A percentile compares a stretch with the other conserved stretches of the same genome.
phyloP scores from a whole-genome alignment of 1,284 basidiomycete species.

The Sporisorium graminicola region DNA sequence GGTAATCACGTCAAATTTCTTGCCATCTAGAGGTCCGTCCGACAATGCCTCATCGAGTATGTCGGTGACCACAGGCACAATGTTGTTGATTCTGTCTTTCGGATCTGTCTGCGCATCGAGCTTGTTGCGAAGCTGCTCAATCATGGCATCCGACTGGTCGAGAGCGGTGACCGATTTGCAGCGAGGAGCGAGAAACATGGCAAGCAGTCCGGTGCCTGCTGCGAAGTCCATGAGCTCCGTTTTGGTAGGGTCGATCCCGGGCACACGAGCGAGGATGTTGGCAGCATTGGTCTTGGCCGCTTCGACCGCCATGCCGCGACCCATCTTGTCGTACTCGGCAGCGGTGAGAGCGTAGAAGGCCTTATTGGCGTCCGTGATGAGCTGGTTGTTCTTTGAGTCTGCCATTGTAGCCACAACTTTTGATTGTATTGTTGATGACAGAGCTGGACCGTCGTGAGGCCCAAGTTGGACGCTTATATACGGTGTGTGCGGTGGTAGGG shows the following conservation, averaged over 20 bases:
- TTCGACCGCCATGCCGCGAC: slow-evolving; percentile 33
- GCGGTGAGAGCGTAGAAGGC: slow-evolving; percentile 49
- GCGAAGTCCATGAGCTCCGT: slow-evolving; percentile 47
- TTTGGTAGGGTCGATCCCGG: slow-evolving; percentile 10
- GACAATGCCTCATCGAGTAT: slow-evolving; percentile 9
- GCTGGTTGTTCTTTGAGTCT: slow-evolving; percentile 10
- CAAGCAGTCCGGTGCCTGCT: slow-evolving; percentile 43
- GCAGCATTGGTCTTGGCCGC: slow-evolving; percentile 36
- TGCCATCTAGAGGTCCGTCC: slow-evolving; percentile 7
- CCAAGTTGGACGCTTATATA: background rate
- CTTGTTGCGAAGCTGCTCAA: slow-evolving; percentile 39
- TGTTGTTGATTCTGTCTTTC: slow-evolving; percentile 17
- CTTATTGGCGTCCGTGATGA: slow-evolving; percentile 43
- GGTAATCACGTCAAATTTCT: slow-evolving; percentile 42
- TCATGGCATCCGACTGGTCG: slow-evolving; percentile 46
- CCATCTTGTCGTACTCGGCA: slow-evolving; percentile 47
- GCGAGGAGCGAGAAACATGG: slow-evolving; percentile 40
- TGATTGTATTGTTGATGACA: no score
- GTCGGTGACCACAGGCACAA: slow-evolving; percentile 21
- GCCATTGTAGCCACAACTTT: slow-evolving; percentile 19
- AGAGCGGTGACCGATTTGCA: slow-evolving; percentile 35
- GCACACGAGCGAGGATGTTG: slow-evolving; percentile 41
- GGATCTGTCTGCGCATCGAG: slow-evolving; percentile 21
- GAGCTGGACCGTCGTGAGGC: background rate
- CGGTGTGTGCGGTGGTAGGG: background rate